Evolutionary conservation across 495 filamentous ascomycete genomes (phyloP), one percentile per base, ranked within the genome.

Genomic region (Lophiotrema nucula): DNA sequence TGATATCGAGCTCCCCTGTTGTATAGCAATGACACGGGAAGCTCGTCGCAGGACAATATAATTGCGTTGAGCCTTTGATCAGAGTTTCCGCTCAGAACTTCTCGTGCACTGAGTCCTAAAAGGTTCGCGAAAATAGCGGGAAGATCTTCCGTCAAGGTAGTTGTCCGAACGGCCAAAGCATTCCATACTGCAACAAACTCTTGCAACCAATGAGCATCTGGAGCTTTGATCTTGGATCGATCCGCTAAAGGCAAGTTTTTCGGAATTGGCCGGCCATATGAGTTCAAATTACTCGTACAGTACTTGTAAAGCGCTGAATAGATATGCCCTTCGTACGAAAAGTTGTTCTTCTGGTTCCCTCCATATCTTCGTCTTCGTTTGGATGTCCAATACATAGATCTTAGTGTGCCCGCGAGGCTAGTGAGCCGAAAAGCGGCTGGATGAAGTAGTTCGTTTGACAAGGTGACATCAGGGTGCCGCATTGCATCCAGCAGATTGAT

Each of bases 121-220:
- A 56, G 24, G 18, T 56, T 56, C 1, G 53, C 41, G 16, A 56
- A 24, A 6, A 56, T 56, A 18, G 33, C 33, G 1, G 41, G 53
- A 48, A 48, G 18, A 33, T 56, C 53, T n/a, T 47, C 53, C 6
- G 18, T 27, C 22, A 21, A 12, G 19, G 53, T 56, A 1, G 53
- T 56, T 5, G 53, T 21, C 2, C 53, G 41, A 3, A 23, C 22
- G 6, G 42, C 5, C 2, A 56, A 43, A 1, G 41, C 27, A 21
- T 56, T 56, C 53, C 53, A 56, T 15, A 48, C 19, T 2, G 41
- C 15, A 35, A 28, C 41, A 23, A 51, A 39, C 3, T 51, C 15
- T 16, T 37, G 47, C 19, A 38, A 5, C 33, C 42, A 37, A 3
- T 56, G 41, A 3, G 23, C 53, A 21, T 21, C 21, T 23, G 11